These are phyloP conservation scores for Entomophthora muscae DNA, from an alignment of 371 early-diverging fungal genomes.

Conservation along the genomic window DNA sequence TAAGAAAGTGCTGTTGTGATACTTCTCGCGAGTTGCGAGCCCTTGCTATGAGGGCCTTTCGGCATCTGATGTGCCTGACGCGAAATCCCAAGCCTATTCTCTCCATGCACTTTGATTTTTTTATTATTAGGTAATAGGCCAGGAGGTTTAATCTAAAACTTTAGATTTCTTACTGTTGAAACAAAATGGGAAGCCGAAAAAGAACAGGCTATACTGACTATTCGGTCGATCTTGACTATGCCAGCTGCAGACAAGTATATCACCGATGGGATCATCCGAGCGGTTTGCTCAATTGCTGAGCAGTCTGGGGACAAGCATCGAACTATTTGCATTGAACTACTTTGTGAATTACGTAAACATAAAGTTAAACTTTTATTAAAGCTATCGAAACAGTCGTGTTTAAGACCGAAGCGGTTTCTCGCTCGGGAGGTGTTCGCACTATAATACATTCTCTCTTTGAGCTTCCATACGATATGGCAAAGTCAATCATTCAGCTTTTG, in stretches of 20 bases:
- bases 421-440: conserved; percentile 41
- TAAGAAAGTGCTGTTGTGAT: background rate
- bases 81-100: background rate
- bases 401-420: background rate
- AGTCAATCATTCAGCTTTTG: conserved; percentile 41
- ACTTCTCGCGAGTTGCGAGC: background rate
- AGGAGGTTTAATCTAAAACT: background rate
- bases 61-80: background rate
- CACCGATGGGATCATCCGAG: conserved; percentile 3
- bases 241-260: background rate
- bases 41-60: conserved; percentile 1
- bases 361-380: too few relatives aligned
- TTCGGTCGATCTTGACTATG: background rate
- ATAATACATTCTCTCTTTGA: conserved; percentile 52
- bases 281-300: background rate
- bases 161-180: background rate
- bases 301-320: conserved; percentile 4
- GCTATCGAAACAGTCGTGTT: too few relatives aligned
- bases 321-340: background rate
- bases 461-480: conserved; percentile 41
- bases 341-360: conserved; percentile 4
- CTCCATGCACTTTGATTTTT: background rate
- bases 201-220: background rate
- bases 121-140: background rate
- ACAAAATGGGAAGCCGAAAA: conserved; percentile 6